These are phyloP conservation scores for Alliaria petiolata DNA, from an alignment of 345 rosid genomes.

Conservation along the genomic window DNA sequence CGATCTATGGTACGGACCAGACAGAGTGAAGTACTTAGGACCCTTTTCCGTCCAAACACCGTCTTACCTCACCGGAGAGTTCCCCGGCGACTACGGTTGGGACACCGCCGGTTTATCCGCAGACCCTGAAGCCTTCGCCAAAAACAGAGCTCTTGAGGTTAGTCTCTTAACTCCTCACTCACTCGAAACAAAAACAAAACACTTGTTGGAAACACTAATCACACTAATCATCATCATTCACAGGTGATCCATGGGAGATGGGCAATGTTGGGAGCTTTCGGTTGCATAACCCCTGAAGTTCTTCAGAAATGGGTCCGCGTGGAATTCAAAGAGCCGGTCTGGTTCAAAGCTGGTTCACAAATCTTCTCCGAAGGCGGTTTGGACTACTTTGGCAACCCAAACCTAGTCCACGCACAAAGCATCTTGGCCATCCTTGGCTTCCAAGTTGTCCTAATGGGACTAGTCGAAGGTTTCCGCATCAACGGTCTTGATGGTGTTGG, in stretches of 20 bases:
- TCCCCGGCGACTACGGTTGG: constrained; percentile 98
- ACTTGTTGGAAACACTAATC: too few species aligned
- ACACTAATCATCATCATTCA: background rate
- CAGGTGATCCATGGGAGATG: constrained; percentile 94
- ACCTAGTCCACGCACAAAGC: constrained; percentile 97
- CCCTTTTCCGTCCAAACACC: constrained; percentile 98
- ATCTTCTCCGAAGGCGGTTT: constrained; percentile 97
- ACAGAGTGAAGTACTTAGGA: constrained; percentile 93
- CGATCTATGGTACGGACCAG: constrained; percentile 95
- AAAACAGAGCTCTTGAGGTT: constrained; percentile 97
- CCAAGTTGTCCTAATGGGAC: constrained; percentile 90
- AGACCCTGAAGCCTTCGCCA: constrained; percentile 94
- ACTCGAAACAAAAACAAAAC: background rate
- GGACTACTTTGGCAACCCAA: constrained; percentile 98
- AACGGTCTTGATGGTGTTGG: constrained; percentile 91
- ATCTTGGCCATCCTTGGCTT: constrained; percentile 84
- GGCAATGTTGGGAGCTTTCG: constrained; percentile 97
- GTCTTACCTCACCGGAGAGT: constrained; percentile 82
- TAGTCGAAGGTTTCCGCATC: constrained; percentile 92
- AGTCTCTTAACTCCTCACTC: background rate
- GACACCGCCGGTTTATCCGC: constrained; percentile 96
- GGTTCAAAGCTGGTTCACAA: constrained; percentile 99
- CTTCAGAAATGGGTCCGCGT: constrained; percentile 78
- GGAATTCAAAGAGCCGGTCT: constrained; percentile 93
- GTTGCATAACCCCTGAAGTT: constrained; percentile 93